Base-by-base conservation (phyloP, 139 green algal species). In the Desmodesmus armatus region DNA sequence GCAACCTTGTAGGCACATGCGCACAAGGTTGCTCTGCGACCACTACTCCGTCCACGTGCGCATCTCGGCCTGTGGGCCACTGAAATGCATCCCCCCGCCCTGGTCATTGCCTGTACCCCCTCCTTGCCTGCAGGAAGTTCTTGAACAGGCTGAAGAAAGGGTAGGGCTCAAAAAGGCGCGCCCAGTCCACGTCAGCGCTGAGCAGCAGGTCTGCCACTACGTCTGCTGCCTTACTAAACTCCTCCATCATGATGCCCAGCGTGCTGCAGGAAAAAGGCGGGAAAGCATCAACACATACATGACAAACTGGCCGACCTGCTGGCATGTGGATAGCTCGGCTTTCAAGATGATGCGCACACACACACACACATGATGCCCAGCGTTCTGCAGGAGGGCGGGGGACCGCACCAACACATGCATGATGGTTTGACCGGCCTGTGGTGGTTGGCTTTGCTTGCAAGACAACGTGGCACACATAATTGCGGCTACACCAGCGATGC, bases 81-180 rank as follows among this genome's bases (percentile, higher is more conserved):
- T n/a, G n/a, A n/a, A n/a, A n/a, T n/a, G n/a, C n/a, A n/a, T n/a
- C n/a, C n/a, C n/a, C n/a, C n/a, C n/a, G n/a, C n/a, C n/a, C n/a
- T n/a, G n/a, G n/a, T n/a, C n/a, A n/a, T n/a, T n/a, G n/a, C n/a
- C n/a, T n/a, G n/a, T n/a, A n/a, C n/a, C n/a, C n/a, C n/a, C n/a
- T n/a, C n/a, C n/a, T n/a, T n/a, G 88, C 92, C 92, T 96, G 93
- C 43, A 98, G 90, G 86, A 93, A 98, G 71, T 97, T 93, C 37
- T 94, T 96, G 90, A 94, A 96, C 9, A 72, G 63, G 19, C 87
- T 80, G 74, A 98, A 98, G 87, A 98, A 98, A 35, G 77, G 47
- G 41, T 88, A 83, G 13, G 89, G 87, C 85, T 98, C 89, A 49
- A 98, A 89, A 37, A 98, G 71, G 60, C 63, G 37, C 3, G 15